Evolutionary conservation across 139 green algal species (phyloP), one percentile per base, ranked within the genome.

Genomic region (Haematococcus lacustris): DNA sequence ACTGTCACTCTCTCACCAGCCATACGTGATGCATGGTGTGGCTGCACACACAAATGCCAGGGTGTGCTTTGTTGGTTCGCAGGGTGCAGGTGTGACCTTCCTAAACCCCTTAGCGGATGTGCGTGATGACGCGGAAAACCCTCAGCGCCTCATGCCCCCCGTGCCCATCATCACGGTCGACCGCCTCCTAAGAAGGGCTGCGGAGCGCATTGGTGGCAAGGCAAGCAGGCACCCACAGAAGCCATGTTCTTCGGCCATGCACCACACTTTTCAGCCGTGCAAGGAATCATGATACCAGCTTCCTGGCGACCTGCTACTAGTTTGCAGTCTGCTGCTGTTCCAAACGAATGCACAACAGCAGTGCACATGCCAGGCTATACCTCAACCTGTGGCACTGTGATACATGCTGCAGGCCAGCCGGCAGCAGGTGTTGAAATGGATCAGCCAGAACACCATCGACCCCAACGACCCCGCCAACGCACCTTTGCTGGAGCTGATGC

Each of bases 391-490:
- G n/a, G n/a, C n/a, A n/a, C n/a, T n/a, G n/a, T 34, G 50, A 2
- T 70, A 5, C 60, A 37, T 63, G 35, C 5, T 41, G 26, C 75
- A 85, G 80, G 75, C 71, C 30, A 82, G 76, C 72, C 78, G 73
- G 57, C 66, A 71, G 3, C 71, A 75, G 38, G 62, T 83, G 35
- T 66, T 78, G 35, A 76, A 80, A 23, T 88, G 80, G 80, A 68
- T 90, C 65, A 57, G 34, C 13, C 38, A 80, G 23, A 47, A 84
- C 38, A 66, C 68, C 21, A 63, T 90, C 25, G 82, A 90, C 76
- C 85, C 85, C 66, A 87, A 86, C 38, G 85, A 90, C 72, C 85
- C 85, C 17, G 76, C 78, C 43, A 90, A 90, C 64, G 85, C 82
- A 13, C 41, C 77, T 2, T 73, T 89, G 38, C 66, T 89, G 51